Base-by-base conservation (phyloP, 371 early-diverging fungal genomes). In the Rhizopus delemar region DNA sequence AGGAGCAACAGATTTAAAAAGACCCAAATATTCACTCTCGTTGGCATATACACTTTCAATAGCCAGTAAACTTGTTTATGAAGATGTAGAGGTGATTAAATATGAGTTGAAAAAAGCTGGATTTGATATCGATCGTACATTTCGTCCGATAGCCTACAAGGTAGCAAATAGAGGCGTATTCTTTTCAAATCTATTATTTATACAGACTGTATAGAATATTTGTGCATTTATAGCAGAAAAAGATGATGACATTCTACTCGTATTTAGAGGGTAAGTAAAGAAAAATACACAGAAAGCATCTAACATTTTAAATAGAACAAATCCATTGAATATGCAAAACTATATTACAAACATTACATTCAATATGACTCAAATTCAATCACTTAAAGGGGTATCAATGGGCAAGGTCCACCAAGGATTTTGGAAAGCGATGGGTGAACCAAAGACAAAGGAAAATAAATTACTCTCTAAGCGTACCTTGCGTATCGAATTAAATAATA, bases 191-290 rank as follows among this genome's bases (percentile, higher is more conserved):
- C 22, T 34, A 4, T 22, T 53, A 13, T 4, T 41, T 5, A 31
- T 13, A 8, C 8, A 28, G 11, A n/a, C 33, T 49, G 13, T 43
- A 22, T 65, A 85, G 84, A 86, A 86, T 49, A 77, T 82, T 28
- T 82, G 82, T 51, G 86, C 83, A 15, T 86, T 79, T 59, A 80
- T 83, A 56, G 73, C 74, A 4, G 84, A 86, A 65, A 83, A 83
- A 52, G 82, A 82, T 35, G 74, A 84, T 59, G 79, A 82, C n/a
- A 81, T 83, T 35, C 58, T 82, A 38, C 62, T 86, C 3, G 82
- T 86, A 9, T 86, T 86, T 61, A 75, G 86, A 56, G 86, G 80
- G 76, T 78, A 69, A 63, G 35, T 46, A 38, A 34, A 39, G 11
- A 33, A 39, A n/a, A 35, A 51, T 41, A 46, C 33, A 8, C 46